Evolutionary conservation across 2,329 filamentous ascomycete genomes (phyloP), one percentile per base, ranked within the genome.

Genomic region (Xylaria sp.): DNA sequence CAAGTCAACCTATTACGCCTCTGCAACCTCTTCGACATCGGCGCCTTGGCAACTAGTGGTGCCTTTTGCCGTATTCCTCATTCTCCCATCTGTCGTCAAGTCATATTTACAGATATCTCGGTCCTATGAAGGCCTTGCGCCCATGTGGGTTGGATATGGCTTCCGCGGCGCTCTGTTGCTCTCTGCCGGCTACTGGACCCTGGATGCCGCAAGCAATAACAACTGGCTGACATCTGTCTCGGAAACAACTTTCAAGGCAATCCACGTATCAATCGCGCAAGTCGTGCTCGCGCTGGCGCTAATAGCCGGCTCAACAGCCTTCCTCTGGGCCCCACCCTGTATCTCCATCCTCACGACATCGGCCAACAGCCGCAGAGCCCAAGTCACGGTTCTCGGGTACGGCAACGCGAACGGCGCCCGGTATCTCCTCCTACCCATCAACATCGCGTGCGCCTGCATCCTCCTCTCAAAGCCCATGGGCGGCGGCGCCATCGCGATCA

Each of bases 381-480:
- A 87, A 72, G 89, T 98, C 68, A 92, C 92, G 36, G 92, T 98
- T 68, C 86, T 97, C 19, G 96, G 96, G 53, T 98, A 97, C 80
- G 92, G 91, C 71, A 99, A 99, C 77, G 89, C 93, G n/a, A 91
- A 97, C 76, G 96, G 96, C 66, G 92, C 93, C 0, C 91, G 95
- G 32, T 98, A 97, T 81, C 90, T 97, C 72, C 84, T 98, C 39
- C 86, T 98, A 6, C 87, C 94, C 2, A 84, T 93, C 72, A 93
- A 94, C 77, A 89, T 97, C 79, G 85, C 93, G 30, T 85, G 93
- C 8, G 92, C 90, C 0, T 88, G 94, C 65, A 88, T 93, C 62
- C 85, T 98, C 7, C 86, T 98, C 30, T 92, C 95, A 71, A 98
- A 98, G 79, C 96, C 96, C 17, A 97, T 99, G 93, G 96, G 96